Conservation (phyloP, 1,284 basidiomycete genomes). For the Melanopsichium pennsylvanicum region DNA sequence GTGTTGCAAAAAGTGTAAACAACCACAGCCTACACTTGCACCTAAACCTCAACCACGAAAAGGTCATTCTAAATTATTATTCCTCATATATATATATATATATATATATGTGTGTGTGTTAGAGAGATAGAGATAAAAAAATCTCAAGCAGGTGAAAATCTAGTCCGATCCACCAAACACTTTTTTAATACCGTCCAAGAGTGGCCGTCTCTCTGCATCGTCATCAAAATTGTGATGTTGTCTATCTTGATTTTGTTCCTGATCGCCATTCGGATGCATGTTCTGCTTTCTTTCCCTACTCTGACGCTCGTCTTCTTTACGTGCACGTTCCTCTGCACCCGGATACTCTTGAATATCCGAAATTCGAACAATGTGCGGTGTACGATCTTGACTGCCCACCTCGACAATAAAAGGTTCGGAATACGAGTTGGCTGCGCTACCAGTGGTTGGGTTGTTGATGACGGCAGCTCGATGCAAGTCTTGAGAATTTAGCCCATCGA, state of each 20-base stretch:
- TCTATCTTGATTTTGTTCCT: background rate
- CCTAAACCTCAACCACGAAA: no score
- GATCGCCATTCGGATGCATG: no score
- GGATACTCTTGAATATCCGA: conserved; percentile 46
- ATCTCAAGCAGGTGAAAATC: no score
- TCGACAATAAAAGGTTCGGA: conserved; percentile 57
- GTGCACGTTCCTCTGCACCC: conserved; percentile 24
- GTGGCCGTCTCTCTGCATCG: conserved; percentile 23
- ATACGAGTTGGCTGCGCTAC: conserved; percentile 24
- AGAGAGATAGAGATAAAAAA: no score
- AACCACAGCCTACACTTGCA: no score
- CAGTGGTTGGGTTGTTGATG: conserved; percentile 13
- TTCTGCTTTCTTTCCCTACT: background rate
- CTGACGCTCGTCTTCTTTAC: conserved; percentile 10
- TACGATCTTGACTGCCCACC: conserved; percentile 44
- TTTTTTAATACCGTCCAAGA: conserved; percentile 30
- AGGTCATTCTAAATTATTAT: no score
- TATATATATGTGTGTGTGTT: no score
- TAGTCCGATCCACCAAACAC: conserved; percentile 17
- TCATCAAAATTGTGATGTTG: background rate
- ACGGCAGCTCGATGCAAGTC: conserved; percentile 25
- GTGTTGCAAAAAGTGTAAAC: no score
- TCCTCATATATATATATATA: no score
- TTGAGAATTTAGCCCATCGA: conserved; percentile 22
- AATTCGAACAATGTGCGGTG: conserved; percentile 34